Percentiles rank a stretch among this genome's conserved stretches.
Conservation (phyloP, 441 rosid species). For the Pelargonium cotyledonis region DNA sequence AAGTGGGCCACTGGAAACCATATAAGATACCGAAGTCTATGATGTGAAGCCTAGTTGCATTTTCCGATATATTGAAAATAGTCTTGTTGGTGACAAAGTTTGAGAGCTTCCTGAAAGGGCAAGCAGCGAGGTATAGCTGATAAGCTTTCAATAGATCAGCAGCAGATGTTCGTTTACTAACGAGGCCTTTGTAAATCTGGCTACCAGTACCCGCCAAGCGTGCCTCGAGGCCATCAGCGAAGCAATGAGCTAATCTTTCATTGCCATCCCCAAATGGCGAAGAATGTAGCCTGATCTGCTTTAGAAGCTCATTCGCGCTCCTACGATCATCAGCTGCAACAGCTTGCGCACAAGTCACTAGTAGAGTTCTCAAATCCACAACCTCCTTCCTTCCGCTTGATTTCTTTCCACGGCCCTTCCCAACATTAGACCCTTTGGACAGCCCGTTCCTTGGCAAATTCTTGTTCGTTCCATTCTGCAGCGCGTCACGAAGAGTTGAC, state of each 20-base stretch:
- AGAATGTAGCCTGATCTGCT: slow-evolving; percentile 48
- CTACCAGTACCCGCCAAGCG: slow-evolving; percentile 58
- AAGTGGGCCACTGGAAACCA: slow-evolving; percentile 67
- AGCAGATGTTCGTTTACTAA: slow-evolving; percentile 44
- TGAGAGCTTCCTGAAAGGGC: slow-evolving; percentile 57
- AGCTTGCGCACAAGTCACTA: slow-evolving; percentile 56
- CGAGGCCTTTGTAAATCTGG: slow-evolving; percentile 53
- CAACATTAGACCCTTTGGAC: slow-evolving; percentile 28
- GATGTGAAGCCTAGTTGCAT: slow-evolving; percentile 40
- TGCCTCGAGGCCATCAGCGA: slow-evolving; percentile 55
- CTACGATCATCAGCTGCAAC: slow-evolving; percentile 47
- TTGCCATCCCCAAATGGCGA: slow-evolving; percentile 63
- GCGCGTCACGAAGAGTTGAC: slow-evolving; percentile 35
- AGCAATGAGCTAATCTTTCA: slow-evolving; percentile 54
- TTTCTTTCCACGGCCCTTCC: slow-evolving; percentile 36
- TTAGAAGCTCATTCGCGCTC: slow-evolving; percentile 39
- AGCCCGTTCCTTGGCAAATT: slow-evolving; percentile 19
- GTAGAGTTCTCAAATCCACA: slow-evolving; percentile 52
- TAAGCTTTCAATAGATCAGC: slow-evolving; percentile 50
- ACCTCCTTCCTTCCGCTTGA: slow-evolving; percentile 37
- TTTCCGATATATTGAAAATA: slow-evolving; percentile 25
- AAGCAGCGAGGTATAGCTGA: slow-evolving; percentile 48
- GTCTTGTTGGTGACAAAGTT: slow-evolving; percentile 36
- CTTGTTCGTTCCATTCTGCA: slow-evolving; percentile 35
- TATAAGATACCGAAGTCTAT: slow-evolving; percentile 66